These are phyloP conservation scores for Scutellaria barbata DNA, from an alignment of 257 asterid species.

Conservation along the genomic window DNA sequence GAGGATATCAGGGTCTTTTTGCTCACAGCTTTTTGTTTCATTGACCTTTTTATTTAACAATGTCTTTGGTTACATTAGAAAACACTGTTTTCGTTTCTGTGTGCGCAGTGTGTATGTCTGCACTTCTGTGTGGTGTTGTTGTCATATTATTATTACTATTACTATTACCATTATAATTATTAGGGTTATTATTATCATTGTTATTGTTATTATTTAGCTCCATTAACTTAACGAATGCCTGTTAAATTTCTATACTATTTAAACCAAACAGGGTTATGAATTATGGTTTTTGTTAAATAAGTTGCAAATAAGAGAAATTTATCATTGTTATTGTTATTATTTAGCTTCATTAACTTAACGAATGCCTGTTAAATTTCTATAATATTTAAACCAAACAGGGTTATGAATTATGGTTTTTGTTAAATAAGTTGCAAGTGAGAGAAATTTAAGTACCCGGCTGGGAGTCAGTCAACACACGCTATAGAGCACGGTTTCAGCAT, in stretches of 20 bases:
- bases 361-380: not conserved
- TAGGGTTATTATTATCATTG: too few species aligned
- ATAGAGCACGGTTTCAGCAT: conserved; percentile 10
- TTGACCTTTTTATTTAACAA: conserved; percentile 1
- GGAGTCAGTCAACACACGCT: not conserved
- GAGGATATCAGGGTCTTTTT: not conserved
- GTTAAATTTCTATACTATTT: not conserved
- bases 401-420: not conserved
- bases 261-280: not conserved
- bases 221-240: not conserved
- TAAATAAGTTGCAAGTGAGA: not conserved
- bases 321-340: not conserved
- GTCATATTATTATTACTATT: too few species aligned
- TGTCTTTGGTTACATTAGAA: not conserved
- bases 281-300: not conserved
- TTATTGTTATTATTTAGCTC: not conserved
- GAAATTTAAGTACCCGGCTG: not conserved
- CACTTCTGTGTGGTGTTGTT: too few species aligned
- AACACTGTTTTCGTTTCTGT: not conserved
- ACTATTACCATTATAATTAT: too few species aligned
- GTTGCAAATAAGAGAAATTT: not conserved
- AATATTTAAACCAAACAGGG: not conserved
- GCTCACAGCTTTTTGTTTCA: not conserved
- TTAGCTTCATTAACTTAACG: not conserved
- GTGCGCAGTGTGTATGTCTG: not conserved